phyloP scores from a whole-genome alignment of 768 basidiomycete genomes.

The Rhizopogon vulgaris region DNA sequence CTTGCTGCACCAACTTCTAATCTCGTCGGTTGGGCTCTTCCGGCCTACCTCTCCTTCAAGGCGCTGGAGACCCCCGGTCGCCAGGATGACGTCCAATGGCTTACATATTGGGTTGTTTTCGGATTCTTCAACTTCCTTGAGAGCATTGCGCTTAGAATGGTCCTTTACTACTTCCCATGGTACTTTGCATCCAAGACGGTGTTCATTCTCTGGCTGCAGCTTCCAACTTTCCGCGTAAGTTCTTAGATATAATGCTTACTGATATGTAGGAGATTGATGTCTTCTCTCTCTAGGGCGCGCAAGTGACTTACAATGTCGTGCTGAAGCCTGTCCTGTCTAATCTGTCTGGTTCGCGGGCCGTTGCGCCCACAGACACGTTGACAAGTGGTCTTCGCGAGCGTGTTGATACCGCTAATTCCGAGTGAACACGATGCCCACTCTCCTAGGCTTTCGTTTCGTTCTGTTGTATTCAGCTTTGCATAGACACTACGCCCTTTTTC shows the following conservation, averaged over 20 bases:
- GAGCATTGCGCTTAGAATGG: conserved; percentile 71
- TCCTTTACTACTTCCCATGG: conserved; percentile 93
- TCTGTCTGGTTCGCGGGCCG: conserved; percentile 38
- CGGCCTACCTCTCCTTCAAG: conserved; percentile 92
- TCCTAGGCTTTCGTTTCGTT: neutral
- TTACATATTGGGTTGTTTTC: conserved; percentile 97
- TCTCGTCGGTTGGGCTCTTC: conserved; percentile 90
- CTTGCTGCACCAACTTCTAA: conserved; percentile 91
- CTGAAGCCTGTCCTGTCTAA: conserved; percentile 78
- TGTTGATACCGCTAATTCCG: conserved; percentile 32
- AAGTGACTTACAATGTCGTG: conserved; percentile 67
- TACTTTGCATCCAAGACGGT: conserved; percentile 91
- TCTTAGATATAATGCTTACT: neutral
- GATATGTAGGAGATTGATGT: neutral
- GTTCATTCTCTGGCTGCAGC: conserved; percentile 90
- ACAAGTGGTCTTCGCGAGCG: conserved; percentile 42
- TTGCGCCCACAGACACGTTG: conserved; percentile 45
- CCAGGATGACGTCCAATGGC: conserved; percentile 89
- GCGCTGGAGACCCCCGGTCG: conserved; percentile 84
- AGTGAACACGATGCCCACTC: conserved; percentile 15
- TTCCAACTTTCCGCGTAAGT: conserved; percentile 78
- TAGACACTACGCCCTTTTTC: conserved; percentile 5
- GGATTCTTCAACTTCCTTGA: conserved; percentile 93
- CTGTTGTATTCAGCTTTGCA: conserved; percentile 2
- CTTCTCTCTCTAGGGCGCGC: conserved; percentile 62